phyloP scores from a whole-genome alignment of 495 filamentous ascomycete genomes.

The Chaetomium fimeti region DNA sequence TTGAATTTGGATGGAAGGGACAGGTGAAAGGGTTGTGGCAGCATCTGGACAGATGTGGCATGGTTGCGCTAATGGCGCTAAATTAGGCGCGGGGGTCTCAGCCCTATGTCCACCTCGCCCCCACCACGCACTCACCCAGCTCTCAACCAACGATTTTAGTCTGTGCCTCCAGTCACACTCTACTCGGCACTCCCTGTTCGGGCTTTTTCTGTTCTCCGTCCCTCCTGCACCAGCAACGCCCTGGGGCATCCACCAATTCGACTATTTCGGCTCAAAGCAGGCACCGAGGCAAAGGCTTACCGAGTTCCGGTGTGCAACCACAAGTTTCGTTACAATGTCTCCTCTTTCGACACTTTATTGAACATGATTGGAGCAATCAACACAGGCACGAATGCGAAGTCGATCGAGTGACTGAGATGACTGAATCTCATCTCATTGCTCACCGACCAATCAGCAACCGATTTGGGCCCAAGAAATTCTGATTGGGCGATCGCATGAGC shows the following conservation, averaged over 20 bases:
- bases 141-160: not conserved
- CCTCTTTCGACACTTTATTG: too few relatives aligned
- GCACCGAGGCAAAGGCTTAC: not conserved
- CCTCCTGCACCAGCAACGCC: too few relatives aligned
- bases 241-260: too few relatives aligned
- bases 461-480: not conserved
- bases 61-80: constrained; percentile 2
- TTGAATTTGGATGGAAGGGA: not conserved
- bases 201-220: too few relatives aligned
- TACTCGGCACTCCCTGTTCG: too few relatives aligned
- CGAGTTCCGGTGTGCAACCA: not conserved
- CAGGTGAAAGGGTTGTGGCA: not conserved
- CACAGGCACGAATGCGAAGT: not conserved
- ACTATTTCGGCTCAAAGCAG: not conserved
- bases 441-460: not conserved
- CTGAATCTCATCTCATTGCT: not conserved
- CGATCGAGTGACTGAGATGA: not conserved
- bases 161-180: too few relatives aligned
- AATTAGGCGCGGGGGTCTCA: constrained; percentile 11
- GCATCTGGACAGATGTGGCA: not conserved
- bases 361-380: not conserved
- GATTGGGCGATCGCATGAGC: not conserved
- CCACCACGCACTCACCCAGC: too few relatives aligned
- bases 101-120: constrained; percentile 6
- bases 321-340: not conserved